phyloP scores from a whole-genome alignment of 1,284 basidiomycete species.

The Malassezia sympodialis region DNA sequence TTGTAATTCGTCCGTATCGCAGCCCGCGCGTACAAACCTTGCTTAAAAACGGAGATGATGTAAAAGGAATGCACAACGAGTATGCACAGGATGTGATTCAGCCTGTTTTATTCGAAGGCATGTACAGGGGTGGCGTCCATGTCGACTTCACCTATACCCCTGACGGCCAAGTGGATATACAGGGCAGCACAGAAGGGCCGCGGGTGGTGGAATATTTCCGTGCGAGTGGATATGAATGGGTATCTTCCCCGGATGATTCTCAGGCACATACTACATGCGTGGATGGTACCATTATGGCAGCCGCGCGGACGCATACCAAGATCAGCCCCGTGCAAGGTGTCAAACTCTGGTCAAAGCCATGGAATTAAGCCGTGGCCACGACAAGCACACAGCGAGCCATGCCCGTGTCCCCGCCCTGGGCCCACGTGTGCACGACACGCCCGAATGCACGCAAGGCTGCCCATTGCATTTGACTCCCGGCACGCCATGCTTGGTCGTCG shows the following conservation, averaged over 20 bases:
- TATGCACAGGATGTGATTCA: constrained; percentile 22
- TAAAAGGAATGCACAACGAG: neutral
- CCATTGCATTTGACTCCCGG: constrained; percentile 18
- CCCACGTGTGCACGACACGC: constrained; percentile 31
- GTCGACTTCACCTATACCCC: constrained; percentile 22
- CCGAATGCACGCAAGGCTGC: constrained; percentile 26
- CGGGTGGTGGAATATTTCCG: constrained; percentile 69
- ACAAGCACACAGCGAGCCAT: constrained; percentile 31
- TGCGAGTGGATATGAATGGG: constrained; percentile 72
- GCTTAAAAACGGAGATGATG: neutral
- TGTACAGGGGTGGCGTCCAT: constrained; percentile 38
- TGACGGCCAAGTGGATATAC: constrained; percentile 12
- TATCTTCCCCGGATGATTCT: neutral
- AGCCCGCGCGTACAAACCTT: neutral
- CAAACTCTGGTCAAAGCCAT: neutral
- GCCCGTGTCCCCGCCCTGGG: constrained; percentile 27
- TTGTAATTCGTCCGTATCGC: constrained; percentile 68
- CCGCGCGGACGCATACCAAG: neutral
- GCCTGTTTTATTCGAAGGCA: constrained; percentile 22
- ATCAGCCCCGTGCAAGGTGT: neutral
- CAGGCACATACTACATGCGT: constrained; percentile 11
- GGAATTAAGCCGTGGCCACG: constrained; percentile 18
- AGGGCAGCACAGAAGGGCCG: constrained; percentile 52
- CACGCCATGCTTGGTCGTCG: constrained; percentile 31
- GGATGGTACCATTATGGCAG: constrained; percentile 12